Conservation (phyloP, 2,329 filamentous ascomycete species). For the Pseudomassariella vexata region DNA sequence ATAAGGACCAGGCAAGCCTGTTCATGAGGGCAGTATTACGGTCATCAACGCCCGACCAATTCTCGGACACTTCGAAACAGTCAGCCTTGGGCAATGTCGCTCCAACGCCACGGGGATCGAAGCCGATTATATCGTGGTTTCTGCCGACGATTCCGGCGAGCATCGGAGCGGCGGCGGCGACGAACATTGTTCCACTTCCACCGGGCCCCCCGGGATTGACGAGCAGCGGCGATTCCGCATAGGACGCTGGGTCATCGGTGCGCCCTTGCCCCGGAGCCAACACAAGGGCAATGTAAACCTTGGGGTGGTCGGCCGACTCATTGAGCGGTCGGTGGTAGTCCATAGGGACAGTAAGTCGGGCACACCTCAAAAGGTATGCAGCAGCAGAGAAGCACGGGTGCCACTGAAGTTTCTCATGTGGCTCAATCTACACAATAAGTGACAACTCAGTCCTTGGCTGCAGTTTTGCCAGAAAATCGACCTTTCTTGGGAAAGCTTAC, state of each 20-base stretch:
- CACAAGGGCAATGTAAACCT: slow-evolving; percentile 32
- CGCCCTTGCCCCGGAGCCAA: slow-evolving; percentile 26
- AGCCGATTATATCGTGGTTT: slow-evolving; percentile 39
- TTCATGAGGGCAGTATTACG: slow-evolving; percentile 23
- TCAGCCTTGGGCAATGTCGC: slow-evolving; percentile 31
- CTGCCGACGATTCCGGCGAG: slow-evolving; percentile 31
- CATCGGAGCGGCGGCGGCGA: slow-evolving; percentile 15
- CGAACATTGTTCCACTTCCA: slow-evolving; percentile 30
- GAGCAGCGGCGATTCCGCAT: slow-evolving; percentile 32
- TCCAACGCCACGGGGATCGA: slow-evolving; percentile 40
- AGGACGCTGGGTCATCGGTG: slow-evolving; percentile 20
- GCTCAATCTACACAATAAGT: slow-evolving; percentile 28
- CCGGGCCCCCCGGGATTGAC: slow-evolving; percentile 43
- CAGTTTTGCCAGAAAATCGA: neutral
- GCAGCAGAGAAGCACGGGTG: slow-evolving; percentile 7
- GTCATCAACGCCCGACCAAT: slow-evolving; percentile 16
- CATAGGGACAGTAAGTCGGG: slow-evolving; percentile 40
- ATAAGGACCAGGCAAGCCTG: slow-evolving; percentile 25
- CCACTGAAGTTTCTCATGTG: slow-evolving; percentile 35
- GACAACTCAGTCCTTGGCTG: neutral
- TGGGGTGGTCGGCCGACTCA: slow-evolving; percentile 22
- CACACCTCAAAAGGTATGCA: slow-evolving; percentile 24
- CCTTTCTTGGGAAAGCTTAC: slow-evolving; percentile 10
- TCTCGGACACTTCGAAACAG: slow-evolving; percentile 26
- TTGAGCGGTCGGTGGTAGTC: slow-evolving; percentile 37